Base-by-base conservation (phyloP, 2,329 filamentous ascomycete genomes). In the Lasiodiplodia citricola region DNA sequence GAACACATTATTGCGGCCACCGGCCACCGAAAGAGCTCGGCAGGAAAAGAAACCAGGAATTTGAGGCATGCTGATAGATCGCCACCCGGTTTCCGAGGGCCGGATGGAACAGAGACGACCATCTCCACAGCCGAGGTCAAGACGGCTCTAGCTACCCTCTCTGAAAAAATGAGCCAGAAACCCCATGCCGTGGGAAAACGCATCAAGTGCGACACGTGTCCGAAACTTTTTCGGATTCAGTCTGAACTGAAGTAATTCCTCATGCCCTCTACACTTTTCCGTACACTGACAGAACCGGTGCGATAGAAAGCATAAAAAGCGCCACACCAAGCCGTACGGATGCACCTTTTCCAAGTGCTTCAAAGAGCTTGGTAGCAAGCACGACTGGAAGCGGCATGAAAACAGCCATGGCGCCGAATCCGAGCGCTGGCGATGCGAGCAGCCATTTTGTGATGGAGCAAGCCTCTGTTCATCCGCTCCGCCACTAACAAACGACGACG, bases 341-440 rank as follows among this genome's bases (percentile, higher is more conserved):
- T 97, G 94, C 78, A 97, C 93, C 0, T 92, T 90, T 71, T 79
- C 83, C 10, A 80, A 82, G 37, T 97, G 94, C 75, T 78, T 80
- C 60, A 94, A 93, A 75, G 83, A 77, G 0, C 97, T 97, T 73
- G 94, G 94, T n/a, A 94, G 92, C 78, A 97, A 97, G 76, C 94
- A 93, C 69, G 94, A 97, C 79, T 97, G 89, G 94, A 97, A 96
- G 77, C 88, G 94, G 1, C 94, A 97, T 75, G 95, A 97, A 75
- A 91, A 89, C 72, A 89, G 87, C 18, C 91, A 95, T 74, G 94
- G 97, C 77, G 88, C 87, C 70, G 87, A 91, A 69, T 78, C 87
- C 6, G 90, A 94, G 74, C 85, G 86, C 58, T 97, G 92, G 89
- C 87, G 87, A 37, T 97, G 94, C 75, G 83, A 86, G 37, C 78